phyloP scores from a whole-genome alignment of 2,329 filamentous ascomycete species.

The Cytospora leucostoma region DNA sequence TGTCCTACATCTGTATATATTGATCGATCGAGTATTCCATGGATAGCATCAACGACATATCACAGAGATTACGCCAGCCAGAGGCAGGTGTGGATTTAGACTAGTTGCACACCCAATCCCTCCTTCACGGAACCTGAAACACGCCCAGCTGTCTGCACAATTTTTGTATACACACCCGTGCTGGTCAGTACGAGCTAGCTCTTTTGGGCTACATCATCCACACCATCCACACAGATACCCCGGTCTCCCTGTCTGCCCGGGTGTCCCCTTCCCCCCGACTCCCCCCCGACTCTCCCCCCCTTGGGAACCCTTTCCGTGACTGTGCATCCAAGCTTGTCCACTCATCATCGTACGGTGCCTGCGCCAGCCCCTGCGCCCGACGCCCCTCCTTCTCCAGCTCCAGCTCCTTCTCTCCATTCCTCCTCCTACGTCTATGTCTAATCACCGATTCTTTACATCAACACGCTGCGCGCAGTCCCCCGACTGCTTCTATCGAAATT shows the following conservation, averaged over 20 bases:
- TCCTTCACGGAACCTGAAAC: slow-evolving; percentile 10
- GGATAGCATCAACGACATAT: no score
- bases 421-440: neutral
- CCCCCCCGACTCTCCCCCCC: neutral
- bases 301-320: slow-evolving; percentile 1
- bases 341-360: slow-evolving; percentile 20
- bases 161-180: slow-evolving; percentile 15
- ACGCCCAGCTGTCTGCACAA: slow-evolving; percentile 18
- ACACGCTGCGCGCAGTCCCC: neutral
- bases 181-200: slow-evolving; percentile 17
- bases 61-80: no score
- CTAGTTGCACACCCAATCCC: slow-evolving; percentile 7
- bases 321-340: slow-evolving; percentile 13
- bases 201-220: slow-evolving; percentile 8
- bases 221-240: slow-evolving; percentile 2
- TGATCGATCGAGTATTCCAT: no score
- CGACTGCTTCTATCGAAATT: neutral
- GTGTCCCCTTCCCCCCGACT: neutral
- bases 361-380: slow-evolving; percentile 7
- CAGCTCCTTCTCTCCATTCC: neutral
- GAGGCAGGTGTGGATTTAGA: neutral
- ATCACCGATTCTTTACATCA: neutral
- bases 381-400: neutral
- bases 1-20: no score
- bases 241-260: neutral